phyloP scores from a whole-genome alignment of 306 rosid genomes.

The Lathyrus tuberosus region DNA sequence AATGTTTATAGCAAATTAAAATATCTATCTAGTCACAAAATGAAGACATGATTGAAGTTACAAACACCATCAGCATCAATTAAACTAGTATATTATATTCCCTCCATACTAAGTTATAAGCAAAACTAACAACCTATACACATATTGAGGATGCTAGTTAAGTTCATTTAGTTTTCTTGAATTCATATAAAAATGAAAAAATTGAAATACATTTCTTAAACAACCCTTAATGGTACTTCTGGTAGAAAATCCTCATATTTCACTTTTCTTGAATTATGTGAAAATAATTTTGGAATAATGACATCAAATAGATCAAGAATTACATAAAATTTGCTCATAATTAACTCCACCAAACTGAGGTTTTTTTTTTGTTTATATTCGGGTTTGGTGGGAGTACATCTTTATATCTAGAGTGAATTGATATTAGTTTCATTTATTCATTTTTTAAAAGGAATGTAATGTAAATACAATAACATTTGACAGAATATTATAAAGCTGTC shows the following conservation, averaged over 20 bases:
- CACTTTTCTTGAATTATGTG: background rate
- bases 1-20: conserved; percentile 11
- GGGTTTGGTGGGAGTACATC: background rate
- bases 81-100: background rate
- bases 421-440: conserved; percentile 4
- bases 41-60: background rate
- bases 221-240: background rate
- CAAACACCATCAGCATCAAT: conserved; percentile 20
- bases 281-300: background rate
- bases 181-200: background rate
- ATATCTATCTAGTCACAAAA: conserved; percentile 19
- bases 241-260: background rate
- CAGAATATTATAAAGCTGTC: background rate
- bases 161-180: background rate
- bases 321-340: background rate
- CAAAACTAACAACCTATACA: background rate
- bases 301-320: background rate
- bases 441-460: background rate
- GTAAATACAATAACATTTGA: background rate
- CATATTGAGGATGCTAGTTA: background rate
- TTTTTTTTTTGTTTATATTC: background rate
- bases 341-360: background rate
- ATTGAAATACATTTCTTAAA: background rate
- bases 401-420: background rate
- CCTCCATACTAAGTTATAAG: background rate